Conservation (phyloP, 495 filamentous ascomycete genomes). For the Hypoxylon perforatum region DNA sequence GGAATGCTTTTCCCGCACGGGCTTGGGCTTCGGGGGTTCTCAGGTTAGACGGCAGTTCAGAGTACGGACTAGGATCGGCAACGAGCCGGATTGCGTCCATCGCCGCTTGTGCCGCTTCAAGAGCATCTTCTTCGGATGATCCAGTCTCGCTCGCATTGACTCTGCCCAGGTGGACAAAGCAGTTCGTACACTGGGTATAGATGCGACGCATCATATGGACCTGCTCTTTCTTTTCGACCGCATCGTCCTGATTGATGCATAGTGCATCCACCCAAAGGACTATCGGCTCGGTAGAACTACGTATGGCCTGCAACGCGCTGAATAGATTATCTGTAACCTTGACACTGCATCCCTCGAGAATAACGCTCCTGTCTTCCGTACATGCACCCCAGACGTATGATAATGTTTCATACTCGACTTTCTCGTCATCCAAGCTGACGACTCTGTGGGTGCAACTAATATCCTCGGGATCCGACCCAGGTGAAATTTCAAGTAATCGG, state of each 20-base stretch:
- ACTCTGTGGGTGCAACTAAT: constrained; percentile 25
- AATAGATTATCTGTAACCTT: constrained; percentile 33
- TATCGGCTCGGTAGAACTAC: constrained; percentile 27
- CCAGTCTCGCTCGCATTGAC: constrained; percentile 10
- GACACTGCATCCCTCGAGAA: constrained; percentile 23
- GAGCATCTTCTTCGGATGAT: constrained; percentile 4
- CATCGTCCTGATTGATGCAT: constrained; percentile 51
- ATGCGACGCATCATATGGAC: constrained; percentile 52
- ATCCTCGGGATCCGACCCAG: constrained; percentile 12
- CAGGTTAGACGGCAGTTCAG: constrained; percentile 2
- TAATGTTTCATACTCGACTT: constrained; percentile 45
- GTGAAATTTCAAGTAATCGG: constrained; percentile 28
- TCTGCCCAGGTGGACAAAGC: constrained; percentile 20
- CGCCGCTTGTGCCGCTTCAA: constrained; percentile 10
- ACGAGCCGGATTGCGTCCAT: constrained; percentile 17
- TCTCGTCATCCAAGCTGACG: constrained; percentile 2
- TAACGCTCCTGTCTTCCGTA: constrained; percentile 11
- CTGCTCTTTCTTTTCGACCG: constrained; percentile 47
- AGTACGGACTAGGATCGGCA: neutral
- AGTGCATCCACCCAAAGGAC: constrained; percentile 52
- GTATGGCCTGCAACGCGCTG: constrained; percentile 31
- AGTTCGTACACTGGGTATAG: constrained; percentile 35
- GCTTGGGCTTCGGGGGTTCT: neutral
- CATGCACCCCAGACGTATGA: constrained; percentile 51
- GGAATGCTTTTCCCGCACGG: constrained; percentile 8